phyloP scores from a whole-genome alignment of 177 flowering plant genomes.

The Vitis hybrid region DNA sequence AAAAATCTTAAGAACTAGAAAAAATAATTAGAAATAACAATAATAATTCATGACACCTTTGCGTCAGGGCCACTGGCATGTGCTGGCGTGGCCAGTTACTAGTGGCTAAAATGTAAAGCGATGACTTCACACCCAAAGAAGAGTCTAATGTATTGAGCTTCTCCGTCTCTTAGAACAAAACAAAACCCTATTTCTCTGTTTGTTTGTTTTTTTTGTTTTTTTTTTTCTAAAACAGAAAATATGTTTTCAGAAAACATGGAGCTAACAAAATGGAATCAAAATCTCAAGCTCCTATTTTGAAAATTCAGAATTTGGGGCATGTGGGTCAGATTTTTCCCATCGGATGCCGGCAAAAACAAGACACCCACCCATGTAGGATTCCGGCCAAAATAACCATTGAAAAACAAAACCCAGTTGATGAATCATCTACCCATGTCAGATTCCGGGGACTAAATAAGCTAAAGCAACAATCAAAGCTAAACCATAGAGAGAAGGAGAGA shows the following conservation, averaged over 20 bases:
- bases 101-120: neutral
- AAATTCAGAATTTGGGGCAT: slow-evolving; percentile 1
- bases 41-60: neutral
- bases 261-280: neutral
- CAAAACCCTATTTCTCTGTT: neutral
- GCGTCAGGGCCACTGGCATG: neutral
- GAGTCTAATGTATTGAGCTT: neutral
- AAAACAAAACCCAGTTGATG: neutral
- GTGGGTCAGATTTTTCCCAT: neutral
- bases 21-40: neutral
- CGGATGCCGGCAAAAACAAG: neutral
- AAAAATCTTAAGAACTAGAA: neutral
- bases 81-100: slow-evolving; percentile 2
- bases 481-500: neutral
- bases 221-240: neutral
- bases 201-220: neutral
- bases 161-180: neutral
- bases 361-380: neutral
- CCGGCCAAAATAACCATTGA: neutral
- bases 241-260: neutral
- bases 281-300: neutral
- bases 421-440: neutral
- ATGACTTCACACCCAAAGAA: slow-evolving; percentile 2
- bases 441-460: neutral
- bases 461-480: too few species aligned